Evolutionary conservation across 2,329 filamentous ascomycete genomes (phyloP).

Genomic region (Acephala macrosclerotiorum): DNA sequence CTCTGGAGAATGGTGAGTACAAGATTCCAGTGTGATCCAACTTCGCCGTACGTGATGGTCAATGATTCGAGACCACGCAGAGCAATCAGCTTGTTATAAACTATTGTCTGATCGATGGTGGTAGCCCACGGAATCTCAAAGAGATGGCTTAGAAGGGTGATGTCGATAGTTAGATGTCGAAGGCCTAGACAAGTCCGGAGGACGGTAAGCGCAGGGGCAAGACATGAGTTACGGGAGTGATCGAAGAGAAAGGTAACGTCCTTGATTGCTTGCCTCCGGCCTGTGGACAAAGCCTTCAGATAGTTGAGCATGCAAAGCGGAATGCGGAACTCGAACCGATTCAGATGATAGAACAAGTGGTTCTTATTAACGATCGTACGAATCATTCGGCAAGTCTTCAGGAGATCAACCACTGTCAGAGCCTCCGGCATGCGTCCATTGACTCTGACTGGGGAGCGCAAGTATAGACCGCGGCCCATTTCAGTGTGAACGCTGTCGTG

Average conservation of each 20-base stretch:
- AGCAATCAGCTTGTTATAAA: not conserved
- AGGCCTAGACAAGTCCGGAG: not conserved
- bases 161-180: not conserved
- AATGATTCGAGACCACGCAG: not conserved
- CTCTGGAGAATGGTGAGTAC: not conserved
- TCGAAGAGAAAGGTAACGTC: not conserved
- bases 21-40: not conserved
- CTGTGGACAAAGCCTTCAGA: not conserved
- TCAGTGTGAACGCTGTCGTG: not conserved
- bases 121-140: not conserved
- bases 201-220: not conserved
- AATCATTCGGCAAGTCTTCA: not conserved
- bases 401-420: conserved; percentile 1
- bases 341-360: not conserved
- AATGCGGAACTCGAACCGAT: not conserved
- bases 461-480: not conserved
- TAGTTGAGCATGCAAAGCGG: not conserved
- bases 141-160: not conserved
- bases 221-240: not conserved
- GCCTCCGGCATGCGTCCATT: not conserved
- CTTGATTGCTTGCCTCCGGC: not conserved
- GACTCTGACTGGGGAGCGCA: not conserved
- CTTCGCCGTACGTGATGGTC: not conserved
- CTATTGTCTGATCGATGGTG: not conserved
- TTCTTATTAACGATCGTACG: not conserved